phyloP scores from a whole-genome alignment of 371 early-diverging fungal genomes.

The Syncephalastrum racemosum region DNA sequence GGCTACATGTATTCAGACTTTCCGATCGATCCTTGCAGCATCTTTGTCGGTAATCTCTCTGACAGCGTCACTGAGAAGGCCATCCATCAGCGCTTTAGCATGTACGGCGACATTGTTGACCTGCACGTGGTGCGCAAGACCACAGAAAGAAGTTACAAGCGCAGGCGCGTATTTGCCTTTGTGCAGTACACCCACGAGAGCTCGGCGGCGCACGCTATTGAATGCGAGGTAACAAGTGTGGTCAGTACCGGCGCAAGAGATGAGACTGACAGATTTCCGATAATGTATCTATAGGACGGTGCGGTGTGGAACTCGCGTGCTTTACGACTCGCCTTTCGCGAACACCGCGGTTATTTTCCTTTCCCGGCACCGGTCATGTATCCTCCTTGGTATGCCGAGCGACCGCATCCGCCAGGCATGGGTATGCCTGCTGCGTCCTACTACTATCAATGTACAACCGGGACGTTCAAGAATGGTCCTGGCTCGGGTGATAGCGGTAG shows the following conservation, averaged over 20 bases:
- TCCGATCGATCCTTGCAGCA: constrained; percentile 48
- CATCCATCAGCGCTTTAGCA: constrained; percentile 51
- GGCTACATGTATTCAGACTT: too few relatives aligned
- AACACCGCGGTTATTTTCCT: constrained; percentile 1
- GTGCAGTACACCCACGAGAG: constrained; percentile 56
- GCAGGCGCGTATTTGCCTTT: constrained; percentile 61
- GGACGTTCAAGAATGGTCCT: too few relatives aligned
- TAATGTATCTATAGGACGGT: constrained; percentile 9
- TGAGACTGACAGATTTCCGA: background rate
- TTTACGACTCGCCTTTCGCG: constrained; percentile 19
- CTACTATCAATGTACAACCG: background rate
- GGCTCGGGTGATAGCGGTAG: too few relatives aligned
- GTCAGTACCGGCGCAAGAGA: too few relatives aligned
- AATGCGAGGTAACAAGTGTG: constrained; percentile 49
- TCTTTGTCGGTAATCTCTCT: constrained; percentile 76
- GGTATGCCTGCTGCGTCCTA: constrained; percentile 19
- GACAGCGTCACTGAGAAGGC: constrained; percentile 44
- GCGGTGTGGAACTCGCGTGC: constrained; percentile 7
- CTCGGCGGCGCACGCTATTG: constrained; percentile 57
- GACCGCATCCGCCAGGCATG: constrained; percentile 23
- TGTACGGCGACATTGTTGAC: constrained; percentile 59
- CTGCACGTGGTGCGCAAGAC: constrained; percentile 51
- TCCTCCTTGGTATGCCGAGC: constrained; percentile 1
- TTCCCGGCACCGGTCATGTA: background rate
- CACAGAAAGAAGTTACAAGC: background rate